These are phyloP conservation scores for Aspergillus sp. DNA, from an alignment of 2,329 filamentous ascomycete genomes.

Conservation along the genomic window DNA sequence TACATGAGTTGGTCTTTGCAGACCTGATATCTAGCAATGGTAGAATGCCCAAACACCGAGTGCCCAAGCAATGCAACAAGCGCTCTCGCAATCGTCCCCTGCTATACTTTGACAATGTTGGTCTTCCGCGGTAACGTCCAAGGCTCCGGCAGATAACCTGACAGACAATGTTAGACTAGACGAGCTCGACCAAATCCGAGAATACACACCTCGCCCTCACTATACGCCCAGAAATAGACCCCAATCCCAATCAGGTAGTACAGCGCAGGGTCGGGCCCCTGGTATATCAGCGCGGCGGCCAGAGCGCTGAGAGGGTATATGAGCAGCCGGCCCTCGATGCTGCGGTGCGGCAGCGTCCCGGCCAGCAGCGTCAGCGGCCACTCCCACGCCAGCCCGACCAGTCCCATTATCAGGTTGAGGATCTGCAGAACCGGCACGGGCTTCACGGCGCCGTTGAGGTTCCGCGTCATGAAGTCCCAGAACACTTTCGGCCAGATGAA, in stretches of 20 bases:
- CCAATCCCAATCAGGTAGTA: constrained; percentile 82
- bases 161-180: constrained; percentile 6
- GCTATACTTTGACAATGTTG: constrained; percentile 20
- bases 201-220: constrained; percentile 79
- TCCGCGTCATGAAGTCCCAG: constrained; percentile 91
- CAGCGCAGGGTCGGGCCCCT: constrained; percentile 80
- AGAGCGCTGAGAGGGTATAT: constrained; percentile 71
- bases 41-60: too few species aligned
- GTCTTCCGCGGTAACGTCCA: constrained; percentile 57
- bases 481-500: constrained; percentile 99
- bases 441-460: constrained; percentile 75
- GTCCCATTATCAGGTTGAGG: constrained; percentile 74
- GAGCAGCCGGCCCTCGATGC: constrained; percentile 74
- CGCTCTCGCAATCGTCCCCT: too few species aligned
- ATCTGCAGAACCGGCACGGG: constrained; percentile 83
- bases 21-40: too few species aligned
- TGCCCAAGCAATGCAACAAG: too few species aligned
- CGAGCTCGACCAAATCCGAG: not conserved
- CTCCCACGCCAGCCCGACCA: constrained; percentile 75
- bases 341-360: constrained; percentile 69
- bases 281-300: constrained; percentile 70
- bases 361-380: constrained; percentile 77
- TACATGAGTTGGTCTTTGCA: too few species aligned
- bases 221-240: constrained; percentile 95
- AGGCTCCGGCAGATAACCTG: constrained; percentile 59